Evolutionary conservation across 768 basidiomycete genomes (phyloP), one percentile per base, ranked within the genome.

Genomic region (Brasilioporus rufonigricans): DNA sequence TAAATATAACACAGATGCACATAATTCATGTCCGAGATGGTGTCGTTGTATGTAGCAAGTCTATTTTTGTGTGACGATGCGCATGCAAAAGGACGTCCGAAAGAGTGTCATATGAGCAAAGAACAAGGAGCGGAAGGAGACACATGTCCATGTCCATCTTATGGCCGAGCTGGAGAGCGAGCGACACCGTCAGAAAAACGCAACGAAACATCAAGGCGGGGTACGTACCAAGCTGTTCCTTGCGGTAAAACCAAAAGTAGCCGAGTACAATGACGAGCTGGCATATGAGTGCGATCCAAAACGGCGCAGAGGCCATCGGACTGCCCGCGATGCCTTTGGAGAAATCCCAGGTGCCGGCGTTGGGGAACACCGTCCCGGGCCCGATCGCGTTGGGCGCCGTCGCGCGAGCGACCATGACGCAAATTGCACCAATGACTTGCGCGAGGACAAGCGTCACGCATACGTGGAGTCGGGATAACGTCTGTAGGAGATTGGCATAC

Each of bases 191-290:
- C 35, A 36, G 35, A n/a, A n/a, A n/a, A n/a, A 5, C 35, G 16
- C 14, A 24, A 18, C 7, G n/a, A 13, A 1, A 23, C 1, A 3
- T 9, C 3, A 19, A n/a, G 4, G 10, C 12, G 44, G 27, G n/a
- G 13, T 4, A 46, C 88, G 49, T 68, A 89, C 89, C 72, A 56
- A 96, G 82, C 70, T 96, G 93, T 73, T 96, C 93, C 75, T 92
- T 93, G 71, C 93, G 85, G 74, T 95, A 96, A 83, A 96, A 95
- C 91, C 91, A 91, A 78, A 94, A 93, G 76, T 96, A 96, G 21
- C 93, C 93, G 56, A 86, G 72, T 54, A 95, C 91, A 65, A 96
- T 93, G 61, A 93, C 71, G 50, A 96, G 65, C 68, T 93, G 91
- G 68, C 84, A 89, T 8, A 84, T 62, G 52, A 91, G 75, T 44